Base-by-base conservation (phyloP, 1,139 yeast species). In the Geotrichum histeridarum region DNA sequence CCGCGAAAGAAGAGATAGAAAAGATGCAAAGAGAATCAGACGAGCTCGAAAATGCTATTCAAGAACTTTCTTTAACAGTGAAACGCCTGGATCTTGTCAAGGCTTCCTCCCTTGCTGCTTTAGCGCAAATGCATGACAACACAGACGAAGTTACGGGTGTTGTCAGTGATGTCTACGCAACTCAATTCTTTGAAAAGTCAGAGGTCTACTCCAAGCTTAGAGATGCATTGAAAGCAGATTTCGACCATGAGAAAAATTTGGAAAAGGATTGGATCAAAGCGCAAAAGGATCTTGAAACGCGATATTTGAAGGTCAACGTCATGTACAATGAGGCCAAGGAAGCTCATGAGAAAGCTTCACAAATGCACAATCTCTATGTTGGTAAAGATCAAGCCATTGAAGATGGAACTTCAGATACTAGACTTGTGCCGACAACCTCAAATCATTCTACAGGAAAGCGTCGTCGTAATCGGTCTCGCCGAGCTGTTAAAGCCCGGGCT, bases 1-100 rank as follows among this genome's bases (percentile, higher is more conserved):
- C 15, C 17, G 42, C 41, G 12, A 27, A 46, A 11, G 8, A 35
- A 7, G 46, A 46, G n/a, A 12, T 46, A 32, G 50, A 35, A 9
- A 17, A 35, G 12, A n/a, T 46, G 4, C 18, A 18, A 18, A n/a
- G 32, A 15, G n/a, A 30, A 12, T 35, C 42, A 8, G 15, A 11
- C 11, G 42, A 47, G 14, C 59, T 72, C 2, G 81, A 77, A 52
- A 77, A 76, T 6, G 71, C 71, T 14, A 60, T 73, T 35, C 74
- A 70, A 57, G 60, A 63, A 30, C 62, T 67, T n/a, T 54, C 61
- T 4, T 33, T 53, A 12, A 50, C 49, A 1, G 33, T 58, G 33
- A 55, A 60, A 18, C 50, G 56, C 42, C 46, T 57, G 9, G 66
- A 62, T 37, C 37, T 55, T n/a, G 49, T 55, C 11, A 57, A 57